Evolutionary conservation across 257 asterid genomes (phyloP), one percentile per base, ranked within the genome.

Genomic region (Scutellaria barbata): DNA sequence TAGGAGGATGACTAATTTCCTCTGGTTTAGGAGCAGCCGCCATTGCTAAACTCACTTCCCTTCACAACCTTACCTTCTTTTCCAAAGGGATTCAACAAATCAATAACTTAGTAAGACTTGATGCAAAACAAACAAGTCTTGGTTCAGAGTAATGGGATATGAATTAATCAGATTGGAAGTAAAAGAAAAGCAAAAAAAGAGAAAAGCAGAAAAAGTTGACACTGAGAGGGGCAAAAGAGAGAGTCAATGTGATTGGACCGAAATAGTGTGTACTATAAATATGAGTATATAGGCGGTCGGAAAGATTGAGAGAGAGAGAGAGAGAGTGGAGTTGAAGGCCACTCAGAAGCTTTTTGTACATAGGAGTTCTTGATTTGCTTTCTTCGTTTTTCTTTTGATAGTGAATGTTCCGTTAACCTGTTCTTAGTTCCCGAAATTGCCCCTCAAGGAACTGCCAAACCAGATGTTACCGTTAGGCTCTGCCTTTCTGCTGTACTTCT

Each of bases 11-110:
- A 70, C 90, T 91, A 33, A 94, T 89, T 81, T 94, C 99, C 82
- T 94, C 99, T 77, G 88, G 90, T 79, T 94, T 94, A 35, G 87
- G 85, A 63, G 88, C 90, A 48, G 87, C 97, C 98, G 87, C 97
- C 98, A 89, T 94, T 74, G 3, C 75, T 63, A n/a, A 56, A 67
- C 40, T 12, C 58, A 74, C 56, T 20, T 71, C 50, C 17, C 71
- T 55, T 68, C 39, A 58, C 69, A 12, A n/a, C 64, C 53, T 47
- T 56, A 43, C 35, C 3, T 54, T 22, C 57, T 56, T 41, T 48
- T 20, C 70, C 52, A n/a, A n/a, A n/a, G n/a, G n/a, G n/a, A n/a
- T n/a, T n/a, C n/a, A 57, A 20, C 69, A 67, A 71, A 74, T 74
- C 72, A 72, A 74, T 54, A 48, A 73, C 58, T 25, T 30, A 43